Conservation (phyloP, 306 rosid genomes). For the Ormosia emarginata region DNA sequence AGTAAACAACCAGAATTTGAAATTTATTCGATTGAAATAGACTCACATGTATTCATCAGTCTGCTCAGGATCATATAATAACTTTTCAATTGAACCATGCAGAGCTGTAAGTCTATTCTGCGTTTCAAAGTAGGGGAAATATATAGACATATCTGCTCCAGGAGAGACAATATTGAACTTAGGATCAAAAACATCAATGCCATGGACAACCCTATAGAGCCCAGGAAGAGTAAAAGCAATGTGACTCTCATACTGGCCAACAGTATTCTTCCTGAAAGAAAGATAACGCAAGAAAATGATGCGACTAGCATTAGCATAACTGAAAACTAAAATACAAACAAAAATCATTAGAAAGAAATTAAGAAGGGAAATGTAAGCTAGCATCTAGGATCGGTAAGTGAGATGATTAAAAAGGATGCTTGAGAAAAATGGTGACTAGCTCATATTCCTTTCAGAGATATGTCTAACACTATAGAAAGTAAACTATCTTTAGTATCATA, state of each 20-base stretch:
- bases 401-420: not conserved
- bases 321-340: not conserved
- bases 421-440: not conserved
- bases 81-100: slow-evolving; percentile 71
- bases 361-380: not conserved
- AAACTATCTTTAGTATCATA: not conserved
- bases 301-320: not conserved
- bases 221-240: slow-evolving; percentile 86
- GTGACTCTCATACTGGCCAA: slow-evolving; percentile 97
- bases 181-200: slow-evolving; percentile 95
- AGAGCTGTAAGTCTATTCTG: slow-evolving; percentile 71
- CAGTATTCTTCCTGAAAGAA: slow-evolving; percentile 72
- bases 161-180: slow-evolving; percentile 98
- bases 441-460: not conserved
- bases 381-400: not conserved
- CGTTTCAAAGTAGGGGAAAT: slow-evolving; percentile 80
- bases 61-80: slow-evolving; percentile 63
- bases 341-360: not conserved
- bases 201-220: slow-evolving; percentile 88
- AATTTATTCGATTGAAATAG: not conserved
- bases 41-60: slow-evolving; percentile 74
- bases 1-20: not conserved
- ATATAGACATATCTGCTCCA: slow-evolving; percentile 86
- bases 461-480: not conserved
- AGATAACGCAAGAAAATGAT: not conserved